Evolutionary conservation across 106 monocot genomes (phyloP), one percentile per base, ranked within the genome.

Genomic region (Apostasia ramifera): DNA sequence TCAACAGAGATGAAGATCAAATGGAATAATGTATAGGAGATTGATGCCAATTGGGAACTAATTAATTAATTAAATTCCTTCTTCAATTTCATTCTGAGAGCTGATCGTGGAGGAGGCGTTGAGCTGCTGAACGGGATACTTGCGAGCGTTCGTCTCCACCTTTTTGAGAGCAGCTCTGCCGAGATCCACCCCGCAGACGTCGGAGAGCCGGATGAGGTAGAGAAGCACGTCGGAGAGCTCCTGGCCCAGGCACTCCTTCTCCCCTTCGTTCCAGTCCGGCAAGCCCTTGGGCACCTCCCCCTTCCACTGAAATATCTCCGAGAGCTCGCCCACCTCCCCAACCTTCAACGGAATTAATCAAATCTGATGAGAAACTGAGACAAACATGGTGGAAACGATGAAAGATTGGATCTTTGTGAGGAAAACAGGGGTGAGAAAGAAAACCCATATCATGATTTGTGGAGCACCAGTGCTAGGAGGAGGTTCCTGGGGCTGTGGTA

Each of bases 291-390:
- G 81, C 38, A 92, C 92, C 68, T 92, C 92, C 2, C 92, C 92
- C 53, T 79, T 85, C 92, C 92, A 92, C 57, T 92, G 92, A 67
- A 92, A 92, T 70, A 92, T 81, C 81, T 92, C 92, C 6, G 92
- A 92, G 14, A 92, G 74, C 70, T 92, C 88, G 44, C 92, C 92
- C 2, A 92, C 85, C 59, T 92, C 88, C 10, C 88, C 88, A 6
- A 92, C 92, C 92, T 92, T 60, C 52, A 58, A 70, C 8, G 8
- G 8, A 50, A 4, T 3, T 8, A 8, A 50, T 11, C 51, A 5
- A 60, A 3, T 57, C 67, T 7, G 8, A 66, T 26, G 6, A 49
- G 42, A 8, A 11, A 59, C 10, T 15, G n/a, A 12, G n/a, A n/a
- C n/a, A n/a, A n/a, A n/a, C n/a, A n/a, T n/a, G n/a, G n/a, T n/a